Evolutionary conservation across 805 yeast species (phyloP), one percentile per base, ranked within the genome.

Genomic region (Monosporozyma aerobia): DNA sequence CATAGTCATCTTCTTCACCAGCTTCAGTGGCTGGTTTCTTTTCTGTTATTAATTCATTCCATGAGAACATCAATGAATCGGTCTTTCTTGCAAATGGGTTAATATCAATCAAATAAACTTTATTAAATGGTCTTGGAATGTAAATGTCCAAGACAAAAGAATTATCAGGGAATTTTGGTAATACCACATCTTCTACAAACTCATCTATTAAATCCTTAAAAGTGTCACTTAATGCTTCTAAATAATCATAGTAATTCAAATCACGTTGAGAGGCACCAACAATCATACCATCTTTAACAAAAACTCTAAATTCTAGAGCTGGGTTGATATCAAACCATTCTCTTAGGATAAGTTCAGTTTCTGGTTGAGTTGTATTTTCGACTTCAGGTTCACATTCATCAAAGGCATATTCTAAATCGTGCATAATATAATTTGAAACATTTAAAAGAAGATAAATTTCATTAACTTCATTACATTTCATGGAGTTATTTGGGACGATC

Each of bases 271-370:
- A 76, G 1, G 85, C 80, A 0, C 86, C 98, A 5, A 90, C 64
- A 6, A 94, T 70, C 47, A 72, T 69, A 3, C 82, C 69, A 51
- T 82, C 77, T 52, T 77, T 77, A 1, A 94, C 87, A 69, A 90
- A 94, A 33, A 90, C 81, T 54, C 99, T 75, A 64, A 94, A 94
- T 66, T 94, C 99, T 60, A 90, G 71, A 0, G 98, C 88, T 0
- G 98, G 97, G 57, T 87, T 89, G 44, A 92, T 71, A 48, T 78
- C 77, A 45, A 80, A 74, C 98, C 97, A 94, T 67, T 89, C 79
- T 45, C 95, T 77, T 44, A 94, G 66, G 2, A 92, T 85, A 35
- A 94, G 69, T 59, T 88, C 95, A 54, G 74, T 79, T 16, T 70
- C 71, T 5, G 75, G 59, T 10, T 45, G 40, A 25, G 59, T 58